A percentile compares a stretch with the other conserved stretches of the same genome.
Evolutionary conservation across 2,329 filamentous ascomycete species (phyloP).

Genomic region (Beauveria varroae): DNA sequence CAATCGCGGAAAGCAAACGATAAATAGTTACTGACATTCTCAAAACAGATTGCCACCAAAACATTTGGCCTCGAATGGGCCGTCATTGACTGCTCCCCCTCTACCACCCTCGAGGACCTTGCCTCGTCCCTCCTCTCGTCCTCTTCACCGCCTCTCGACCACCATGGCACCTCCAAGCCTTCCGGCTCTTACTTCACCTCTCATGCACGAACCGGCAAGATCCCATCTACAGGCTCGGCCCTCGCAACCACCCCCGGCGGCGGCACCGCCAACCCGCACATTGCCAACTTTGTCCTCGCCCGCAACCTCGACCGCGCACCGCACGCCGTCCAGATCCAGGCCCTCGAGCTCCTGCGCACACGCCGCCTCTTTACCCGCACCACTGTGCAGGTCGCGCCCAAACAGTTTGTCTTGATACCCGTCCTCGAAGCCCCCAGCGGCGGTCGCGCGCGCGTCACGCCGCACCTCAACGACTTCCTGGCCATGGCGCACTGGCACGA

Average conservation of each 20-base stretch:
- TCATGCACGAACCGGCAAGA: neutral
- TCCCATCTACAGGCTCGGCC: neutral
- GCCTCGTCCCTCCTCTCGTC: constrained; percentile 57
- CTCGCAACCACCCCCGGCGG: constrained; percentile 7
- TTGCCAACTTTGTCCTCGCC: constrained; percentile 78
- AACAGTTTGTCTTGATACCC: constrained; percentile 72
- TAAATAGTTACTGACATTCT: neutral
- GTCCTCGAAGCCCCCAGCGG: constrained; percentile 48
- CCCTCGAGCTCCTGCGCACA: constrained; percentile 67
- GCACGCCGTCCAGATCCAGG: constrained; percentile 77
- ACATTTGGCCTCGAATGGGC: constrained; percentile 66
- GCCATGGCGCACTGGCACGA: constrained; percentile 84
- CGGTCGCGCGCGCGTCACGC: constrained; percentile 41
- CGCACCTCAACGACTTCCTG: constrained; percentile 70
- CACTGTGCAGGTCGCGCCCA: constrained; percentile 65
- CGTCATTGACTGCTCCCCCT: constrained; percentile 63
- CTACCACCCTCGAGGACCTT: constrained; percentile 77
- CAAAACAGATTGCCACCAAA: constrained; percentile 51
- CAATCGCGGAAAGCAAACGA: neutral
- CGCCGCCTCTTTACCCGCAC: constrained; percentile 70
- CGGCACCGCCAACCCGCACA: constrained; percentile 28
- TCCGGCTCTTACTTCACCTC: constrained; percentile 25
- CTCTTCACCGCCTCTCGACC: constrained; percentile 6
- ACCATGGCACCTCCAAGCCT: constrained; percentile 17
- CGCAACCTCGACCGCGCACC: constrained; percentile 69